These are phyloP conservation scores for Wickerhamiella shivajii DNA, from an alignment of 805 yeast genomes.

Conservation along the genomic window DNA sequence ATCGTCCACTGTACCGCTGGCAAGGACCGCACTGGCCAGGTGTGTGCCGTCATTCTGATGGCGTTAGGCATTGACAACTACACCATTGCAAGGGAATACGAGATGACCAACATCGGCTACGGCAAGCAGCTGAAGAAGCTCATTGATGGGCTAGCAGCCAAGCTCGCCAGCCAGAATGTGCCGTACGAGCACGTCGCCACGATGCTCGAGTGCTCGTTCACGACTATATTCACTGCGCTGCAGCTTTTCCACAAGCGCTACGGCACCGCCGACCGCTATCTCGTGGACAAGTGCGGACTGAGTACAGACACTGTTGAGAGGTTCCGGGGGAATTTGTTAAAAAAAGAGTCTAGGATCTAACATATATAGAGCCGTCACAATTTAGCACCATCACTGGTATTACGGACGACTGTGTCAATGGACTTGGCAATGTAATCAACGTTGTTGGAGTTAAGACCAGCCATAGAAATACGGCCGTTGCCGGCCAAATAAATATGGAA, in stretches of 20 bases:
- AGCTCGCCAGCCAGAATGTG: neutral
- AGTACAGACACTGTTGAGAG: too few species aligned
- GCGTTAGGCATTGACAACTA: constrained; percentile 51
- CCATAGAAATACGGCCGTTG: constrained; percentile 85
- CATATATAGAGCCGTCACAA: too few species aligned
- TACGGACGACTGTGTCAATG: constrained; percentile 32
- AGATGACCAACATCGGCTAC: constrained; percentile 39
- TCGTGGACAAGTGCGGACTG: too few species aligned
- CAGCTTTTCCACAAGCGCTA: too few species aligned
- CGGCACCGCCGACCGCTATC: too few species aligned
- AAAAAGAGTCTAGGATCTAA: too few species aligned
- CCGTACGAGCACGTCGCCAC: neutral
- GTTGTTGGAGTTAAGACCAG: constrained; percentile 68
- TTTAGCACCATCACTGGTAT: too few species aligned
- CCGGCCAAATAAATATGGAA: constrained; percentile 72
- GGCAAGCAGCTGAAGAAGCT: constrained; percentile 1
- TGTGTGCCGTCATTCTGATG: constrained; percentile 51
- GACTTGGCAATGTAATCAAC: constrained; percentile 85
- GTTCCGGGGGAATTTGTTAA: too few species aligned
- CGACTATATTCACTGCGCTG: too few species aligned
- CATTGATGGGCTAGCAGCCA: neutral
- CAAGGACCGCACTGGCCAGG: constrained; percentile 70
- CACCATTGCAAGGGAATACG: constrained; percentile 61
- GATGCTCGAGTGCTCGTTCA: neutral
- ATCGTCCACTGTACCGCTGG: constrained; percentile 76